Evolutionary conservation across 306 rosid genomes (phyloP), one percentile per base, ranked within the genome.

Genomic region (Mucuna pruriens): DNA sequence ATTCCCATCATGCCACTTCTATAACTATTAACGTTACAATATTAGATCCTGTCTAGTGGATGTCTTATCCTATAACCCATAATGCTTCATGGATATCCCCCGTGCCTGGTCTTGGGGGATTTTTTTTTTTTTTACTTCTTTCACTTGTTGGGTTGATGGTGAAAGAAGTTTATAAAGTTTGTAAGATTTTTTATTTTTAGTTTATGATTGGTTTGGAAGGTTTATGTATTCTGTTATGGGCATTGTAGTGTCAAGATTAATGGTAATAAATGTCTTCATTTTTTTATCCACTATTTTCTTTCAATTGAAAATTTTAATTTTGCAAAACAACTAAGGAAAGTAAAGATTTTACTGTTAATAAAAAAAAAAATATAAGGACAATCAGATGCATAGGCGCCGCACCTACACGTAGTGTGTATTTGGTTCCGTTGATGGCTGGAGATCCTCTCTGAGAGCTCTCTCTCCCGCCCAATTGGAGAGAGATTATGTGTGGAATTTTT

Each of bases 111-210:
- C 31, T 29, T 29, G 31, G 31, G 31, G 7, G 29, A n/a, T 8
- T 39, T 46, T 44, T 9, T 48, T 45, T 10, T 33, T 31, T 20
- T 57, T 5, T 44, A 46, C 36, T n/a, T 26, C 54, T 42, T 81
- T 26, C 75, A 81, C 74, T 61, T 71, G 33, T 9, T 46, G 44
- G 10, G 22, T 72, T 62, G 46, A 4, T 64, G 75, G 39, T 51
- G 60, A 74, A 64, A 81, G 3, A 74, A 64, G 84, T 79, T 52
- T 15, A 15, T 23, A 2, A 4, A 65, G 34, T 68, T 76, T 80
- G 51, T 6, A 20, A 42, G 63, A 31, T n/a, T 38, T 29, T 29
- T 48, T 48, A 3, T 9, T 71, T 45, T 9, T 46, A 20, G 5
- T 71, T 71, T 31, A 9, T 6, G 26, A 25, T 78, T 33, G 45